phyloP scores from a whole-genome alignment of 2,329 filamentous ascomycete species.

The Lasiodiplodia gonubiensis region DNA sequence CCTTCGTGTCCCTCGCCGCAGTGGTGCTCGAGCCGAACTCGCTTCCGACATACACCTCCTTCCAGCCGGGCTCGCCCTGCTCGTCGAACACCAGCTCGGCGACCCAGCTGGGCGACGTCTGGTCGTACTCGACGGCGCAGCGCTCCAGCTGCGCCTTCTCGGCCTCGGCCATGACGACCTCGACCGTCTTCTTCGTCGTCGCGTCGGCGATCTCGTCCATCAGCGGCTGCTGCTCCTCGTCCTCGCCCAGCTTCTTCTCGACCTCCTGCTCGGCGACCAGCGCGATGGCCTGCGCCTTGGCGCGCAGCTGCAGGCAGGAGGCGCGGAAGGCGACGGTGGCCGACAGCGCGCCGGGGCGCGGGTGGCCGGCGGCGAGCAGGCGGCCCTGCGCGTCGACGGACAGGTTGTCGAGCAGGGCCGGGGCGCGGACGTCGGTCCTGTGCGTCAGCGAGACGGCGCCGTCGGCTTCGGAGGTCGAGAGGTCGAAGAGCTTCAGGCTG shows the following conservation, averaged over 20 bases:
- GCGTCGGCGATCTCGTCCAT: conserved; percentile 30
- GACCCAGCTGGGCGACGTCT: conserved; percentile 42
- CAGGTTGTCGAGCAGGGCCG: conserved; percentile 49
- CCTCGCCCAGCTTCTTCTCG: conserved; percentile 24
- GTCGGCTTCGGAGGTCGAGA: conserved; percentile 4
- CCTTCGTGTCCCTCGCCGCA: conserved; percentile 45
- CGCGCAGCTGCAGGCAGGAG: conserved; percentile 30
- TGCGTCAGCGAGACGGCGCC: conserved; percentile 30
- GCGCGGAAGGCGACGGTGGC: not conserved
- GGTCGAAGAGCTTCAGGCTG: conserved; percentile 45
- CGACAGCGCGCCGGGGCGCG: conserved; percentile 41
- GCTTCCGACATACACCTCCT: conserved; percentile 44
- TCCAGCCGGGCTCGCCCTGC: conserved; percentile 33
- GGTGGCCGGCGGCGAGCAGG: conserved; percentile 51
- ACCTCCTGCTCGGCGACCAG: conserved; percentile 3
- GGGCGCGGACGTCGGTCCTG: conserved; percentile 34
- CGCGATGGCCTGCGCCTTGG: conserved; percentile 16
- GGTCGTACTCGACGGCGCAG: conserved; percentile 33
- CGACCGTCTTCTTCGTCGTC: conserved; percentile 30
- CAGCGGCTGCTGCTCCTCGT: conserved; percentile 14
- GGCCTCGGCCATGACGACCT: conserved; percentile 28
- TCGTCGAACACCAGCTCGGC: conserved; percentile 36
- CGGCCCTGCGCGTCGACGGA: conserved; percentile 45
- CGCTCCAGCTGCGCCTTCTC: conserved; percentile 15
- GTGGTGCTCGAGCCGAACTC: conserved; percentile 45